phyloP scores from a whole-genome alignment of 2,329 filamentous ascomycete species.

The Penicillium sp. region DNA sequence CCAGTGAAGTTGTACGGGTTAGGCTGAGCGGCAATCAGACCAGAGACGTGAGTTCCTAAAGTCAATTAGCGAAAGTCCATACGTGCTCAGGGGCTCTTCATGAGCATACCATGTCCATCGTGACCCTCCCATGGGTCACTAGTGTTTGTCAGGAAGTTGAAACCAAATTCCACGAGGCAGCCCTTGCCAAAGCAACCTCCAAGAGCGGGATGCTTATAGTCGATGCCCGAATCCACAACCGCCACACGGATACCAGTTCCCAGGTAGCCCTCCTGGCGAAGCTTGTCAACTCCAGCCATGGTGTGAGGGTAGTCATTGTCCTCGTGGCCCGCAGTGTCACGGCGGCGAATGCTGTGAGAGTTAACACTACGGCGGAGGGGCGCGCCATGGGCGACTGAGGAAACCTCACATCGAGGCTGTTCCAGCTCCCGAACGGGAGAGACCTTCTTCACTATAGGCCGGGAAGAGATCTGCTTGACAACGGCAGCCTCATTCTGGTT shows the following conservation, averaged over 20 bases:
- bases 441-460: neutral
- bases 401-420: neutral
- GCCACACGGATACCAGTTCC: neutral
- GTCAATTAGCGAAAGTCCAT: slow-evolving; percentile 39
- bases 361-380: neutral
- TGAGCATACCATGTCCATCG: neutral
- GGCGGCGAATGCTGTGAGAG: neutral
- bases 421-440: neutral
- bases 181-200: slow-evolving; percentile 2
- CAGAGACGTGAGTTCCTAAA: slow-evolving; percentile 64
- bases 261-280: neutral
- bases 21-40: slow-evolving; percentile 66
- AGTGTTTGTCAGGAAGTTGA: slow-evolving; percentile 1
- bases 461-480: neutral
- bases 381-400: neutral
- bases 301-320: neutral
- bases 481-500: neutral
- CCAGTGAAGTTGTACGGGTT: slow-evolving; percentile 63
- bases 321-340: neutral
- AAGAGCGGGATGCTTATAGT: slow-evolving; percentile 4
- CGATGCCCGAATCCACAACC: neutral
- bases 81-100: too few relatives aligned
- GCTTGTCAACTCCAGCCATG: neutral
- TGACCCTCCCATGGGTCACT: slow-evolving; percentile 1
- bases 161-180: slow-evolving; percentile 2